Evolutionary conservation across 495 filamentous ascomycete genomes (phyloP), one percentile per base, ranked within the genome.

Genomic region (Pyrenula massariospora): DNA sequence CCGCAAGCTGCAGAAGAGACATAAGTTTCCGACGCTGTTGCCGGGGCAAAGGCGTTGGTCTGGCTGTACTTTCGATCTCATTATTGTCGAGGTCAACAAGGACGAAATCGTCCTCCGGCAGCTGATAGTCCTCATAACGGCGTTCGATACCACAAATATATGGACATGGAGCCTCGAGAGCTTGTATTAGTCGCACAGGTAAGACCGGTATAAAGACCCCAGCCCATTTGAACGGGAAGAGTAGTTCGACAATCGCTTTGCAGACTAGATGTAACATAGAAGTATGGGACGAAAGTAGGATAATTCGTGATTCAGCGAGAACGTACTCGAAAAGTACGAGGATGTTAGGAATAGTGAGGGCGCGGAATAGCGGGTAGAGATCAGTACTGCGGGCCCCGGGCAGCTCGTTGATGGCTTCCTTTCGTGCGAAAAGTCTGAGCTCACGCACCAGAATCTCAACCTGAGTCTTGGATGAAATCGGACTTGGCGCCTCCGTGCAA

Each of bases 81-180:
- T 97, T 87, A 63, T 85, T 80, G 71, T 98, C 93, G 47, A 98
- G 76, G 68, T 98, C 93, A 48, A 96, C 90, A 25, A 96, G 71
- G 19, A 96, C 91, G 66, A 92, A 96, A 65, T 97, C 93, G 62
- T 97, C 93, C n/a, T 95, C 88, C 0, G 93, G 93, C 31, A 96
- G 78, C 57, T 94, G 88, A 53, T 94, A 82, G 60, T 86, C 86
- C 59, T 96, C 93, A 69, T 96, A 98, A 48, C 93, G 82, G 54
- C 89, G 79, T 68, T 98, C 93, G 47, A 98, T 88, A 50, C 93
- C 93, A 20, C 96, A 88, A 57, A 98, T 96, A 64, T 96, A 98
- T 0, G 93, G 93, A 59, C 93, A 97, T 19, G 93, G 93, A 1
- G 93, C 93, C 63, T 97, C 92, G 20, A 97, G 76, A 8, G 89